These are phyloP conservation scores for Hygrophorus pudorinus DNA, from an alignment of 768 basidiomycete species.

Conservation along the genomic window DNA sequence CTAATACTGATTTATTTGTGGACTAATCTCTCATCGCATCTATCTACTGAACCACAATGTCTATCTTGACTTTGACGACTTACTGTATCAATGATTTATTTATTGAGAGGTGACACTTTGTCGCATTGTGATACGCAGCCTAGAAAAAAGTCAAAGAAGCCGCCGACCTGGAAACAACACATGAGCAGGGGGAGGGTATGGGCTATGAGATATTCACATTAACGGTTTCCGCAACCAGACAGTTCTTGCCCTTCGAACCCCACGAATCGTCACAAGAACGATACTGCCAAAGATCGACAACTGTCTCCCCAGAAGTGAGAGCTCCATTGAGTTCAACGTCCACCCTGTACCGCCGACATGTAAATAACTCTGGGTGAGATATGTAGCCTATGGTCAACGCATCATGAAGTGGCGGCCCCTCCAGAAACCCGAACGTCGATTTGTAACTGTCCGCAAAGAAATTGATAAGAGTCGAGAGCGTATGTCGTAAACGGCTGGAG, in stretches of 20 bases:
- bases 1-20: too few species aligned
- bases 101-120: constrained; percentile 48
- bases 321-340: constrained; percentile 70
- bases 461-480: constrained; percentile 61
- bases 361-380: constrained; percentile 57
- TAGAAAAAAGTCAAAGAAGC: constrained; percentile 58
- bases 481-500: constrained; percentile 48
- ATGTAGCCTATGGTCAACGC: constrained; percentile 75
- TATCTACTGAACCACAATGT: too few species aligned
- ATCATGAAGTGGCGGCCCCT: constrained; percentile 85
- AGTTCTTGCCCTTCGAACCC: constrained; percentile 70
- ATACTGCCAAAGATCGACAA: constrained; percentile 72
- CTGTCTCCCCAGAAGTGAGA: constrained; percentile 66
- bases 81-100: background rate
- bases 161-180: constrained; percentile 34
- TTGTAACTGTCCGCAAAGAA: constrained; percentile 71
- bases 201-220: constrained; percentile 39
- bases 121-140: constrained; percentile 53
- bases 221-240: constrained; percentile 54
- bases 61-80: too few species aligned
- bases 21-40: too few species aligned
- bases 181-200: background rate
- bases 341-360: constrained; percentile 54
- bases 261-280: constrained; percentile 51
- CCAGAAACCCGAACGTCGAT: constrained; percentile 67